A percentile compares a stretch with the other conserved stretches of the same genome.
Evolutionary conservation across 1,139 yeast genomes (phyloP).

Genomic region (Geotrichum candidum): DNA sequence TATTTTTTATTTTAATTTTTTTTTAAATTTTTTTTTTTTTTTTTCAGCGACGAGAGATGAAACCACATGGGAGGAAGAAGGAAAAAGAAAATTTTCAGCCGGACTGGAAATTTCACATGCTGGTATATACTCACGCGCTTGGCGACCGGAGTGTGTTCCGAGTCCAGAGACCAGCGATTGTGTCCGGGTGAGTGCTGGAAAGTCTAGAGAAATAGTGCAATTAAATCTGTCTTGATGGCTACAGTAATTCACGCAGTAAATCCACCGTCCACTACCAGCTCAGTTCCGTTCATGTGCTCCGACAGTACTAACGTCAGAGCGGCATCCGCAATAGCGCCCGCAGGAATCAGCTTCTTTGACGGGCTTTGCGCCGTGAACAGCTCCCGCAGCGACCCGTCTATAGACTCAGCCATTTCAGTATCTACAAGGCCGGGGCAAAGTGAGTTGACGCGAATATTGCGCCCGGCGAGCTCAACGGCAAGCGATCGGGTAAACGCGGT

Average conservation of each 20-base stretch:
- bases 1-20: not conserved
- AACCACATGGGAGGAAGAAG: slow-evolving; percentile 1
- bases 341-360: slow-evolving; percentile 26
- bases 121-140: not conserved
- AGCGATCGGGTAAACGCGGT: slow-evolving; percentile 58
- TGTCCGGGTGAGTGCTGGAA: not conserved
- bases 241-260: slow-evolving; percentile 16
- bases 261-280: slow-evolving; percentile 34
- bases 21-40: not conserved
- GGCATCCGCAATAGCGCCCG: slow-evolving; percentile 35
- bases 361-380: slow-evolving; percentile 24
- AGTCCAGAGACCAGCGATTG: not conserved
- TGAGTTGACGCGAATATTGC: slow-evolving; percentile 53
- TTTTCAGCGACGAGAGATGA: not conserved
- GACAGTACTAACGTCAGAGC: slow-evolving; percentile 31
- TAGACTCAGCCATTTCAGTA: slow-evolving; percentile 55
- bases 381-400: slow-evolving; percentile 19
- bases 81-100: slow-evolving; percentile 2
- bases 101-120: not conserved
- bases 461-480: slow-evolving; percentile 53
- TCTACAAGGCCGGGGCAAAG: slow-evolving; percentile 72
- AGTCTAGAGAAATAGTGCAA: not conserved
- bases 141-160: not conserved
- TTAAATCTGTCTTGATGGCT: not conserved
- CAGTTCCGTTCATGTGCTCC: slow-evolving; percentile 31